These are phyloP conservation scores for Rhynchosporium secalis DNA, from an alignment of 2,329 filamentous ascomycete genomes.

Conservation along the genomic window DNA sequence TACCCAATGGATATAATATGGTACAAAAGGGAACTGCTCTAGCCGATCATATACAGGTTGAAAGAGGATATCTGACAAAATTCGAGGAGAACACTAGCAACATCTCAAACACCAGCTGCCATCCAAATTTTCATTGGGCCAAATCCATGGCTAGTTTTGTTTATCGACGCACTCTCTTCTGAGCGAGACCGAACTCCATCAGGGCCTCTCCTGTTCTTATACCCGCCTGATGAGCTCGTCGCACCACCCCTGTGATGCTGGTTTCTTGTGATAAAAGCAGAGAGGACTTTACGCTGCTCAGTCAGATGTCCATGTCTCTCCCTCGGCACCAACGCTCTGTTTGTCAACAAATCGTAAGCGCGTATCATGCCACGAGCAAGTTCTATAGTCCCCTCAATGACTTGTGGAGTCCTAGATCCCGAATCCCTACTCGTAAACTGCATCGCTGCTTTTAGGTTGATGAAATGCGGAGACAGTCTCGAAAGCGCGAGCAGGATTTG, in stretches of 20 bases:
- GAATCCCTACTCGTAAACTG: constrained; percentile 27
- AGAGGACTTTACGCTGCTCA: constrained; percentile 38
- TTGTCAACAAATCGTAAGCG: constrained; percentile 39
- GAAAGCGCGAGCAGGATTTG: constrained; percentile 54
- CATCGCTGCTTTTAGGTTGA: constrained; percentile 35
- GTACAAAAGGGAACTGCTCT: background rate
- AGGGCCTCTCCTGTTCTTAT: background rate
- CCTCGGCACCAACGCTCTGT: constrained; percentile 32
- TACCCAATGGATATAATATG: no score
- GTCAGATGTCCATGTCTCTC: constrained; percentile 33
- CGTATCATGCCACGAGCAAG: constrained; percentile 39
- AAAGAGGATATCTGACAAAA: no score
- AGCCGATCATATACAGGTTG: background rate
- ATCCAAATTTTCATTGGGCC: background rate
- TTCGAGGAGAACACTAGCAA: background rate
- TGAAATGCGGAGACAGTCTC: constrained; percentile 41
- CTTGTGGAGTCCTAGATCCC: background rate
- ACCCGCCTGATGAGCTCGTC: background rate
- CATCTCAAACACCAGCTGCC: background rate
- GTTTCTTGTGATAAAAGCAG: constrained; percentile 36
- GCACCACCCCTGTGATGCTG: background rate
- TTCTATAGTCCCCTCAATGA: constrained; percentile 8
- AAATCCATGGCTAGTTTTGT: background rate
- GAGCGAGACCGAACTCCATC: background rate
- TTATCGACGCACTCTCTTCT: background rate